phyloP scores from a whole-genome alignment of 176 grass and related monocot species.

The Oryza coarctata region DNA sequence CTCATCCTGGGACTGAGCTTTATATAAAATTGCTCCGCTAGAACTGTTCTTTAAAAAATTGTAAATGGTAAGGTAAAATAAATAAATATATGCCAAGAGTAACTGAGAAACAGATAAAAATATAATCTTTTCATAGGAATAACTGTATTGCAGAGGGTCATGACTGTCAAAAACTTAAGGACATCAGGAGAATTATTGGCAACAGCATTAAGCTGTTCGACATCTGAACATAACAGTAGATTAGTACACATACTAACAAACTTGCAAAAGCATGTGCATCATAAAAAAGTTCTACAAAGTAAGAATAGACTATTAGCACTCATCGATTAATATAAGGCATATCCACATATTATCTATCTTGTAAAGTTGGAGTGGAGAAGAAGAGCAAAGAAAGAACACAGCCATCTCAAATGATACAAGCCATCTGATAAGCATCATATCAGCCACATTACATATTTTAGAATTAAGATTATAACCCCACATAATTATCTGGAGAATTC shows the following conservation, averaged over 20 bases:
- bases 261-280: constrained; percentile 48
- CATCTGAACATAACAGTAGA: constrained; percentile 56
- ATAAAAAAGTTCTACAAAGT: constrained; percentile 38
- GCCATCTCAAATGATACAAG: not conserved
- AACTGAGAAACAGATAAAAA: constrained; percentile 7
- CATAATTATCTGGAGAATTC: not conserved
- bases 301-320: not conserved
- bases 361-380: not conserved
- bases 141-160: constrained; percentile 98
- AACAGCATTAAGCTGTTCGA: constrained; percentile 84
- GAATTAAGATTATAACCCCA: not conserved
- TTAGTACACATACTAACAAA: constrained; percentile 36
- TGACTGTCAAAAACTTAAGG: constrained; percentile 84
- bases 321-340: not conserved
- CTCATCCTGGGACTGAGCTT: constrained; percentile 98
- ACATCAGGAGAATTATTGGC: constrained; percentile 64
- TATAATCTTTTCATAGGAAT: constrained; percentile 83
- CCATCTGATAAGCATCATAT: not conserved
- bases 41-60: constrained; percentile 46
- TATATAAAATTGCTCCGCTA: constrained; percentile 75
- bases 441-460: not conserved
- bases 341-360: not conserved
- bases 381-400: not conserved
- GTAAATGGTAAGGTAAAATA: constrained; percentile 1
- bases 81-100: not conserved